Evolutionary conservation across 1,139 yeast genomes (phyloP).

Genomic region (Pichia sp.): DNA sequence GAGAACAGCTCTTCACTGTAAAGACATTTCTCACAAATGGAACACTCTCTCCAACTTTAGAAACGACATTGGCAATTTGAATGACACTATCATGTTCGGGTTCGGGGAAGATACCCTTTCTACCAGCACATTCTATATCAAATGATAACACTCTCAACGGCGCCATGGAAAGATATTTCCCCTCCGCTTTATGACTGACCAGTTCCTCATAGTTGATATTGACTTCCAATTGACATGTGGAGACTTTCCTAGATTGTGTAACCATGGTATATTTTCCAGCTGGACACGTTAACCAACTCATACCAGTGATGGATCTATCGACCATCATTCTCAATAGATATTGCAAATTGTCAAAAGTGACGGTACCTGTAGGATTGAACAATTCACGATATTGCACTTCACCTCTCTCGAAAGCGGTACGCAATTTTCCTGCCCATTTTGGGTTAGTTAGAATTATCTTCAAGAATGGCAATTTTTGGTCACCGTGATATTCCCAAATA

Average conservation of each 20-base stretch:
- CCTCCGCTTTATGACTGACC: slow-evolving; percentile 80
- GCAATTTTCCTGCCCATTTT: slow-evolving; percentile 53
- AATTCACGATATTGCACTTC: slow-evolving; percentile 58
- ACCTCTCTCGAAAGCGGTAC: slow-evolving; percentile 82
- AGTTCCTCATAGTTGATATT: slow-evolving; percentile 60
- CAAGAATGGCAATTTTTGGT: slow-evolving; percentile 69
- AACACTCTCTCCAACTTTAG: slow-evolving; percentile 64
- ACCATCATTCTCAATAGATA: slow-evolving; percentile 83
- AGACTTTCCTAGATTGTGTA: slow-evolving; percentile 34
- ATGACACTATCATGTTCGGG: slow-evolving; percentile 90
- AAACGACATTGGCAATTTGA: slow-evolving; percentile 94
- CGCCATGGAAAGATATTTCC: slow-evolving; percentile 90
- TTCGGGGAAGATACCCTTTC: slow-evolving; percentile 95
- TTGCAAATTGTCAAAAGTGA: slow-evolving; percentile 85
- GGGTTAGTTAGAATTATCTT: slow-evolving; percentile 65
- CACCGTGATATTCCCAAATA: slow-evolving; percentile 90
- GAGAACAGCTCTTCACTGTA: slow-evolving; percentile 84
- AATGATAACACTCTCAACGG: slow-evolving; percentile 90
- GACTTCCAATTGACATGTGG: slow-evolving; percentile 85
- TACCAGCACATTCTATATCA: slow-evolving; percentile 98
- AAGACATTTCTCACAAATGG: slow-evolving; percentile 95
- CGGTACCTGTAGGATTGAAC: slow-evolving; percentile 51
- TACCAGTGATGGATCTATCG: slow-evolving; percentile 87
- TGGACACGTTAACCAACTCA: slow-evolving; percentile 96
- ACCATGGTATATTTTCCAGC: slow-evolving; percentile 55